phyloP scores from a whole-genome alignment of 1,284 basidiomycete species.

The Pascua sp. region DNA sequence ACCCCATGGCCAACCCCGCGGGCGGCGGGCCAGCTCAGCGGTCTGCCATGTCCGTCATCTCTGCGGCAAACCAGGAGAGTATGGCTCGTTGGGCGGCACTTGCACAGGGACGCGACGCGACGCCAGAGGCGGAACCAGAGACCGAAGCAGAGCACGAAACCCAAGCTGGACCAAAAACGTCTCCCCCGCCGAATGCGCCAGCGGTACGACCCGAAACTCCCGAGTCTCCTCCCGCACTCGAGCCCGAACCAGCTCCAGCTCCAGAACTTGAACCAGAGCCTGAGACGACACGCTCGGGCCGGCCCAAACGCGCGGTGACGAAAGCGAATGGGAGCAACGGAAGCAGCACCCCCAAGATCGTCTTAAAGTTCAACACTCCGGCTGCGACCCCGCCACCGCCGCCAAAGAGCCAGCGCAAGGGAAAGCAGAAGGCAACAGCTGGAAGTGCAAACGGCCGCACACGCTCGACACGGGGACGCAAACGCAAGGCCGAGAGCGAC shows the following conservation, averaged over 20 bases:
- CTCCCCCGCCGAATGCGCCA: too few relatives aligned
- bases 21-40: background rate
- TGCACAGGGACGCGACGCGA: background rate
- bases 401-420: too few relatives aligned
- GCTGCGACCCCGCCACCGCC: too few relatives aligned
- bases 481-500: conserved; percentile 11
- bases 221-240: too few relatives aligned
- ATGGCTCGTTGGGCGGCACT: conserved; percentile 13
- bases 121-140: background rate
- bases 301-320: background rate
- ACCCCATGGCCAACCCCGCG: conserved; percentile 31
- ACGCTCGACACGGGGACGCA: conserved; percentile 4
- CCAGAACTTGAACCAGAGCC: background rate
- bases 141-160: background rate
- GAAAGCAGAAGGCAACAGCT: background rate
- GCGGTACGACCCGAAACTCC: too few relatives aligned
- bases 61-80: conserved; percentile 24
- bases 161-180: background rate
- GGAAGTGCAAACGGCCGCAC: background rate
- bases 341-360: background rate
- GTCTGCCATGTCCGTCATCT: conserved; percentile 30
- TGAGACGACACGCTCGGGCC: conserved; percentile 1
- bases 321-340: background rate
- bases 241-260: too few relatives aligned
- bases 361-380: too few relatives aligned